These are phyloP conservation scores for Tetrahymena thermophila DNA, from an alignment of 73 alveolate species.

Conservation along the genomic window DNA sequence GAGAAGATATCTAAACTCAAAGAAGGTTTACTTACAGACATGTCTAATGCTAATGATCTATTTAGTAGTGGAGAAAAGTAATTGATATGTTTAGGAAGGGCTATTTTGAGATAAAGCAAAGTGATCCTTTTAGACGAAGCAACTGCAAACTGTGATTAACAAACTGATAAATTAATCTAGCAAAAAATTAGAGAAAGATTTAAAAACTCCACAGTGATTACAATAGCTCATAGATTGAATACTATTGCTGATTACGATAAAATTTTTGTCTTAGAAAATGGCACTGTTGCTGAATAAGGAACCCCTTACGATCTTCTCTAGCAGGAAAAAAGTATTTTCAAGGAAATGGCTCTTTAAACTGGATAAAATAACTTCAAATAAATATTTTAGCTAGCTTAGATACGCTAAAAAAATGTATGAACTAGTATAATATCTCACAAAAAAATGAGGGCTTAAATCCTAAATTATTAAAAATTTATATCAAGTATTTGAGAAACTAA, in stretches of 20 bases:
- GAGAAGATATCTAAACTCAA: neutral
- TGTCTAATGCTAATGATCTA: neutral
- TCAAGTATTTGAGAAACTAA: too few species aligned
- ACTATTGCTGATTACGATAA: slow-evolving; percentile 54
- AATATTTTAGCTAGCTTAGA: neutral
- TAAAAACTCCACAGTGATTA: slow-evolving; percentile 46
- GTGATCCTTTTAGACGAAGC: slow-evolving; percentile 64
- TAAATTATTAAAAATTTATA: too few species aligned
- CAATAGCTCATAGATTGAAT: slow-evolving; percentile 73
- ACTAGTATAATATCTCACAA: too few species aligned
- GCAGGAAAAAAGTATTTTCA: neutral
- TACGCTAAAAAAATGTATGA: too few species aligned
- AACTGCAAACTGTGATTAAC: slow-evolving; percentile 61
- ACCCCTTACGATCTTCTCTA: neutral
- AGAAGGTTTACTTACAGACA: neutral
- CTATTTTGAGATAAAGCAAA: slow-evolving; percentile 52
- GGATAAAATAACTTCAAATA: neutral
- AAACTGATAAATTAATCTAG: slow-evolving; percentile 52
- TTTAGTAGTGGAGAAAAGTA: slow-evolving; percentile 5
- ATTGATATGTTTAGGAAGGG: slow-evolving; percentile 45
- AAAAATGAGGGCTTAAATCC: too few species aligned
- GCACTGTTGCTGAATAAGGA: neutral
- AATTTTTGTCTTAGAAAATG: slow-evolving; percentile 1
- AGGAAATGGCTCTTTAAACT: neutral
- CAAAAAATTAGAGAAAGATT: slow-evolving; percentile 43